Conservation (phyloP, 306 rosid species). For the Trifolium fragiferum region DNA sequence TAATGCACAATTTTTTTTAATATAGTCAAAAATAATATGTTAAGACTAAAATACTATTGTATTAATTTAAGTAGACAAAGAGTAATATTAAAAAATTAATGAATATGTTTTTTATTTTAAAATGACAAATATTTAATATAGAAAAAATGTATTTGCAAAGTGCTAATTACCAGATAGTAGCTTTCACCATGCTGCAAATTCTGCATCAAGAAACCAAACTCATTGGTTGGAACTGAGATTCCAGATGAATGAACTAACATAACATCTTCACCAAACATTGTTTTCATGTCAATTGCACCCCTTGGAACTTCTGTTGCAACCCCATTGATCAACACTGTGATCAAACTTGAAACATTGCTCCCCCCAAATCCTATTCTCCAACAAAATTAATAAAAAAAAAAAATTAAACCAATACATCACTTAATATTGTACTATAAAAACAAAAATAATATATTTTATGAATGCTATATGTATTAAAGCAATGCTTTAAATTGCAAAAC, state of each 20-base stretch:
- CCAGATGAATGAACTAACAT: constrained; percentile 85
- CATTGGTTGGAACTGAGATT: constrained; percentile 67
- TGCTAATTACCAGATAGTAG: constrained; percentile 69
- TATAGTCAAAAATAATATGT: too few species aligned
- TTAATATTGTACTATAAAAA: too few species aligned
- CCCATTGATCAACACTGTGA: constrained; percentile 84
- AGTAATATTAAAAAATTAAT: not conserved
- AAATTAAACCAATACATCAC: too few species aligned
- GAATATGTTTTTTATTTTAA: not conserved
- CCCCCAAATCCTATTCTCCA: constrained; percentile 30
- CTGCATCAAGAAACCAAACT: constrained; percentile 71
- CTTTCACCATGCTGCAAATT: constrained; percentile 83
- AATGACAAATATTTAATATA: not conserved
- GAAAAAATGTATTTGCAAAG: not conserved
- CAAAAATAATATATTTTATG: too few species aligned
- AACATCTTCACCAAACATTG: constrained; percentile 72
- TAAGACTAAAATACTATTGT: too few species aligned
- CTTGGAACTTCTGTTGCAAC: constrained; percentile 75
- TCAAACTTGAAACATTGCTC: constrained; percentile 51
- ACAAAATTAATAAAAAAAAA: not conserved
- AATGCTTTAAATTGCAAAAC: too few species aligned
- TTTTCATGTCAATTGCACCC: constrained; percentile 66
- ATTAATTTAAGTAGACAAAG: too few species aligned
- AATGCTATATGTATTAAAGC: too few species aligned
- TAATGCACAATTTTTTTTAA: too few species aligned